These are phyloP conservation scores for Hypoxylon sp. DNA, from an alignment of 2,329 filamentous ascomycete genomes.

Conservation along the genomic window DNA sequence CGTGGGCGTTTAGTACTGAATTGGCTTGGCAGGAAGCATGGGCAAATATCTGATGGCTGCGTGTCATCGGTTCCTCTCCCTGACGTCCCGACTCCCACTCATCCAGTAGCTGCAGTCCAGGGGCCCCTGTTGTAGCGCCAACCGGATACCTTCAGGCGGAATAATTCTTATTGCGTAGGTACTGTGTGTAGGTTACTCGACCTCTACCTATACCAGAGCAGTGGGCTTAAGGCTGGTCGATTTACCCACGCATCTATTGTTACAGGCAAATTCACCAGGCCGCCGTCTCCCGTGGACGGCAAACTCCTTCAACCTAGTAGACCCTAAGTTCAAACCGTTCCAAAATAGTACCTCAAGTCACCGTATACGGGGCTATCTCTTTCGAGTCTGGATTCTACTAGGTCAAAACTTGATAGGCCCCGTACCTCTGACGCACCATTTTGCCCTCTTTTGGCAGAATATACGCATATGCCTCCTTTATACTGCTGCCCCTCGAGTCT, in stretches of 20 bases:
- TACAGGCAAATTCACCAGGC: slow-evolving; percentile 34
- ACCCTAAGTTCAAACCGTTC: slow-evolving; percentile 27
- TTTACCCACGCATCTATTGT: slow-evolving; percentile 42
- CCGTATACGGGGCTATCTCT: slow-evolving; percentile 13
- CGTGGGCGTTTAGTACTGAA: slow-evolving; percentile 25
- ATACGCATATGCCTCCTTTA: slow-evolving; percentile 36
- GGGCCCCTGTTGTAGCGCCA: slow-evolving; percentile 46
- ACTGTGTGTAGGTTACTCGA: slow-evolving; percentile 34
- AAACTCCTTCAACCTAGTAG: slow-evolving; percentile 31
- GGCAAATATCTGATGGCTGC: slow-evolving; percentile 45
- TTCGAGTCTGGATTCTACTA: slow-evolving; percentile 18
- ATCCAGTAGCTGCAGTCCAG: slow-evolving; percentile 40
- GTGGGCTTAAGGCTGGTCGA: slow-evolving; percentile 42
- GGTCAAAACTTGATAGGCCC: slow-evolving; percentile 25
- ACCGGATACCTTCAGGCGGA: slow-evolving; percentile 44
- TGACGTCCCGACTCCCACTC: slow-evolving; percentile 44
- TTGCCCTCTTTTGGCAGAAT: slow-evolving; percentile 31
- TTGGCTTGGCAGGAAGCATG: slow-evolving; percentile 36
- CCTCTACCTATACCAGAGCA: slow-evolving; percentile 39
- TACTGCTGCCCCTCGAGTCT: slow-evolving; percentile 12
- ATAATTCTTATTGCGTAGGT: slow-evolving; percentile 47
- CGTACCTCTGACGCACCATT: slow-evolving; percentile 21
- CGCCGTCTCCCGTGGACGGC: slow-evolving; percentile 28
- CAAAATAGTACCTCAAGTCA: slow-evolving; percentile 32
- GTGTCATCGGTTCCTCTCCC: slow-evolving; percentile 46